Evolutionary conservation across 2,329 filamentous ascomycete genomes (phyloP).

Genomic region (Penicillium polonicum): DNA sequence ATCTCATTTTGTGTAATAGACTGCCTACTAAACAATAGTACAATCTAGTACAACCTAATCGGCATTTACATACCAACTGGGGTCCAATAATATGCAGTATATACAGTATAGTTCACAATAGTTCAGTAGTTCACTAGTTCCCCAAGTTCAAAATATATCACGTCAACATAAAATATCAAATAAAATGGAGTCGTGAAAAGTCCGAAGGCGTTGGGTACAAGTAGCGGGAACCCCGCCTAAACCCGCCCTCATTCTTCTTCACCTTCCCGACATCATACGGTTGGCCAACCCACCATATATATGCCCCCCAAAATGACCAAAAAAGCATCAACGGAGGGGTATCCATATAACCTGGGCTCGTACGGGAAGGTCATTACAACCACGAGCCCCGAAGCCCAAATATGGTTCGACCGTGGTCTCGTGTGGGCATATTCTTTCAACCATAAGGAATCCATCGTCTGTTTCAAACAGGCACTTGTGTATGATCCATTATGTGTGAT

Average conservation of each 20-base stretch:
- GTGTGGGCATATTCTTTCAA: conserved; percentile 44
- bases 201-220: conserved; percentile 3
- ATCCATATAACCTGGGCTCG: conserved; percentile 19
- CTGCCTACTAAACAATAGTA: not conserved
- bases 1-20: not conserved
- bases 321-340: conserved; percentile 8
- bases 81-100: not conserved
- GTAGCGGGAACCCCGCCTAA: conserved; percentile 13
- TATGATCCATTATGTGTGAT: conserved; percentile 39
- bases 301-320: not conserved
- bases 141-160: not conserved
- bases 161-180: not conserved
- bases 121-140: not conserved
- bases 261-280: conserved; percentile 3
- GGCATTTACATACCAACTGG: not conserved
- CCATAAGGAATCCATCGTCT: conserved; percentile 39
- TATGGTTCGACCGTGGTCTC: conserved; percentile 42
- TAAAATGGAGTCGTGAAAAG: not conserved
- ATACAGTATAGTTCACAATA: not conserved
- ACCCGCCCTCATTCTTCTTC: conserved; percentile 6
- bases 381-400: conserved; percentile 31
- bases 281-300: not conserved
- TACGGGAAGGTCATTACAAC: conserved; percentile 40
- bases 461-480: conserved; percentile 38
- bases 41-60: not conserved